phyloP scores from a whole-genome alignment of 352 stramenopile species.

The Pythium coloratum region DNA sequence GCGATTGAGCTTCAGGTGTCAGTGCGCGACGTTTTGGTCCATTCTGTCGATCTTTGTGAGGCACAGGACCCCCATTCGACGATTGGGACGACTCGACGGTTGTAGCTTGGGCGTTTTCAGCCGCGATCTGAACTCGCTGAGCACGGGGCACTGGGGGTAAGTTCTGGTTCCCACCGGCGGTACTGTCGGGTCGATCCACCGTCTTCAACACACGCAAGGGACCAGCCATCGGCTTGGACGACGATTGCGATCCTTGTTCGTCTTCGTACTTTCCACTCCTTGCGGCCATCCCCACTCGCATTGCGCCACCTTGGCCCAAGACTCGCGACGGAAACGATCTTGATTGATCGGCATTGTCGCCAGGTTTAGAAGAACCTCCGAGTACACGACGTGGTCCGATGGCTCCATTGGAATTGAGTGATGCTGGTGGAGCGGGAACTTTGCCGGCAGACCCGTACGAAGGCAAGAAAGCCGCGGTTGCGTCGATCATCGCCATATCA shows the following conservation, averaged over 20 bases:
- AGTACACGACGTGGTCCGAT: slow-evolving; percentile 22
- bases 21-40: slow-evolving; percentile 27
- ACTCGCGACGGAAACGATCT: slow-evolving; percentile 9
- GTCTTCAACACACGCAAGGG: slow-evolving; percentile 27
- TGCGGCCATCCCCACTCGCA: slow-evolving; percentile 14
- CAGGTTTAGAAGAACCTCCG: slow-evolving; percentile 1
- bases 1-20: slow-evolving; percentile 11
- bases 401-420: background rate
- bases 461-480: background rate
- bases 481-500: background rate
- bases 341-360: background rate
- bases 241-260: background rate
- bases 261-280: slow-evolving; percentile 18
- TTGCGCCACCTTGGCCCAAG: slow-evolving; percentile 18
- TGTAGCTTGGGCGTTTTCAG: background rate
- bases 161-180: background rate
- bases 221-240: slow-evolving; percentile 4
- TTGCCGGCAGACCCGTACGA: slow-evolving; percentile 6
- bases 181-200: slow-evolving; percentile 9
- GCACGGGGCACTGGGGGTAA: slow-evolving; percentile 19
- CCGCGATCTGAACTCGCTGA: slow-evolving; percentile 24
- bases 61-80: slow-evolving; percentile 13
- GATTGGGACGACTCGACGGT: background rate
- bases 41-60: slow-evolving; percentile 26
- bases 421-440: slow-evolving; percentile 5